Conservation (phyloP, 225 moss, liverwort and hornwort species). For the Climacium dendroides region DNA sequence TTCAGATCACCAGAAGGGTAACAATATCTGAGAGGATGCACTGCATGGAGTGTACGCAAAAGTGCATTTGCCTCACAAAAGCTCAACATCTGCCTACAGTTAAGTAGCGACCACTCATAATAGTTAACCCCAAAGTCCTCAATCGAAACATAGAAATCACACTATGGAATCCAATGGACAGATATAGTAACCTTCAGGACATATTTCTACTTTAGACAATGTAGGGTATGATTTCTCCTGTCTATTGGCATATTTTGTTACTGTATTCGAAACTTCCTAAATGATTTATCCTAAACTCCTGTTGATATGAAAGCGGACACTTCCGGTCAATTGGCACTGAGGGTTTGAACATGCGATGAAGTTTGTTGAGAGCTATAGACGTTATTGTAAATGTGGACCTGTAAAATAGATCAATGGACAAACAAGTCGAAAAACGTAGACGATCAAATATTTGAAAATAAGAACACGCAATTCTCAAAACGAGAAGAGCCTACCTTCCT, state of each 20-base stretch:
- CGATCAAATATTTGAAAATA: background rate
- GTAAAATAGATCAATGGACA: background rate
- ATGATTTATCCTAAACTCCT: background rate
- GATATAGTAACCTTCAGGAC: background rate
- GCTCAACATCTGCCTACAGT: background rate
- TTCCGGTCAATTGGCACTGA: background rate
- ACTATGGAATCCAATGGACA: background rate
- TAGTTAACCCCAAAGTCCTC: background rate
- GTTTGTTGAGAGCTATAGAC: background rate
- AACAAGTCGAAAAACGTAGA: background rate
- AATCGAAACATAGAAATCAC: background rate
- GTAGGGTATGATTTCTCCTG: background rate
- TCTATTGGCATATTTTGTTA: background rate
- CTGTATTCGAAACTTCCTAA: background rate
- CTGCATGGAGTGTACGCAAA: background rate
- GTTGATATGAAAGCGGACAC: background rate
- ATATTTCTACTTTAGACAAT: background rate
- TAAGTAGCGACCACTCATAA: background rate
- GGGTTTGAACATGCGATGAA: background rate
- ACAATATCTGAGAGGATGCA: background rate
- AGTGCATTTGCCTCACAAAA: background rate
- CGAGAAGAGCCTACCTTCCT: conserved; percentile 15
- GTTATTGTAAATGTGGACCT: background rate
- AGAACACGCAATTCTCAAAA: background rate
- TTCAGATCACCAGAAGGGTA: background rate